A percentile compares a stretch with the other conserved stretches of the same genome.
Conservation (phyloP, 768 basidiomycete species). For the Tremella yokohamensis region DNA sequence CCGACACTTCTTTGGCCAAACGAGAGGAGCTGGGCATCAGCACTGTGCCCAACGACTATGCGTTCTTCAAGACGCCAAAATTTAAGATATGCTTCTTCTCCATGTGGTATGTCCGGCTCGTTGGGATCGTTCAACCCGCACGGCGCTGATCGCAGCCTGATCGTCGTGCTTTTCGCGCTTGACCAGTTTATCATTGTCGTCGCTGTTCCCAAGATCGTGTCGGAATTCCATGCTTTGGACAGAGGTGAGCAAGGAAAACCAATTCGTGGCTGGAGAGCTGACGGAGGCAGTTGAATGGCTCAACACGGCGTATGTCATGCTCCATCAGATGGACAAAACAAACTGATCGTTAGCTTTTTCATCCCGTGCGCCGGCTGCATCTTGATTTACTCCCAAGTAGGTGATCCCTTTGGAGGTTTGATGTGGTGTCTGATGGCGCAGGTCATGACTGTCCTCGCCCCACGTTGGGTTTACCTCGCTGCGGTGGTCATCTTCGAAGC, state of each 20-base stretch:
- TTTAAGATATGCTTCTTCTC: slow-evolving; percentile 25
- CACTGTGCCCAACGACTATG: slow-evolving; percentile 11
- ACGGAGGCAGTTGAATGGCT: slow-evolving; percentile 18
- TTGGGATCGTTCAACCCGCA: neutral
- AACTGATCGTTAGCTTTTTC: slow-evolving; percentile 23
- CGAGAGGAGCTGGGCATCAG: neutral
- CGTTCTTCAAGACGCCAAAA: slow-evolving; percentile 20
- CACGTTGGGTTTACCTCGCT: slow-evolving; percentile 23
- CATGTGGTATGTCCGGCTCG: slow-evolving; percentile 17
- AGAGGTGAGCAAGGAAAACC: slow-evolving; percentile 17
- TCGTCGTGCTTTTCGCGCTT: slow-evolving; percentile 26
- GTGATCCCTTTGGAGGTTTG: neutral
- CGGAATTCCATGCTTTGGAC: slow-evolving; percentile 19
- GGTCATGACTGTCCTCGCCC: slow-evolving; percentile 30
- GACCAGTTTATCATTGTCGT: slow-evolving; percentile 34
- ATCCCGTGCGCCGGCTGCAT: slow-evolving; percentile 32
- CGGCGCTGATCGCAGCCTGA: slow-evolving; percentile 12
- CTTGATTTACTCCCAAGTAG: slow-evolving; percentile 23
- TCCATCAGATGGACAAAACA: neutral
- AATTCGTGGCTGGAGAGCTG: neutral
- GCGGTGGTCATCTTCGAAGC: slow-evolving; percentile 24
- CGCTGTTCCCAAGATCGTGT: slow-evolving; percentile 29
- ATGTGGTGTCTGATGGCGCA: slow-evolving; percentile 1
- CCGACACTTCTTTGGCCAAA: neutral
- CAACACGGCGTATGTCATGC: slow-evolving; percentile 15